These are phyloP conservation scores for Parietichytrium sp. DNA, from an alignment of 108 stramenopile species.

Conservation along the genomic window DNA sequence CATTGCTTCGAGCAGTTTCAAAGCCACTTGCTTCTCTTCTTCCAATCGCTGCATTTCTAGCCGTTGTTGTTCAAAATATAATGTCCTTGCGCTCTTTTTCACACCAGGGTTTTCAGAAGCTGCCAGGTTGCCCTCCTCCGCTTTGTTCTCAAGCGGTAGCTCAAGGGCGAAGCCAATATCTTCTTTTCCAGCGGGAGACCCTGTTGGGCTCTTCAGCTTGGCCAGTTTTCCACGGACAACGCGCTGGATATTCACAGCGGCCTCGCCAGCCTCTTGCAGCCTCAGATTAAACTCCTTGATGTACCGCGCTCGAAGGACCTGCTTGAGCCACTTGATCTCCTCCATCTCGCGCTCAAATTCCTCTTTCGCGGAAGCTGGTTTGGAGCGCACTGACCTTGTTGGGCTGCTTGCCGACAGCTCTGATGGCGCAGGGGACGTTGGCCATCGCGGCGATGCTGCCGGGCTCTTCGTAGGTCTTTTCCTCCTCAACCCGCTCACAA, in stretches of 20 bases:
- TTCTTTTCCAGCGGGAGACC: background rate
- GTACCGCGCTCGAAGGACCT: constrained; percentile 4
- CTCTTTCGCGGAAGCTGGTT: too few species aligned
- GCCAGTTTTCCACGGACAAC: background rate
- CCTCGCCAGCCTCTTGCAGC: background rate
- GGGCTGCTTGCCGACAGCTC: too few species aligned
- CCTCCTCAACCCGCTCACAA: too few species aligned
- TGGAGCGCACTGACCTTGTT: too few species aligned
- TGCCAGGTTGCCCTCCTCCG: background rate
- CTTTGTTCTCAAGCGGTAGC: background rate
- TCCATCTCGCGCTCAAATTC: constrained; percentile 21
- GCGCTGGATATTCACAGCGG: background rate
- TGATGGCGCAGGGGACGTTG: too few species aligned
- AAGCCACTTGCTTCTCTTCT: too few species aligned
- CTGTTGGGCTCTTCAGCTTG: background rate
- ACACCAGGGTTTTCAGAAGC: background rate
- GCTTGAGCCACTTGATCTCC: background rate
- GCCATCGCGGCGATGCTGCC: too few species aligned
- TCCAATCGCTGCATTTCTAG: too few species aligned
- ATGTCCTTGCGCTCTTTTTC: background rate
- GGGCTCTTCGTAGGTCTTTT: too few species aligned
- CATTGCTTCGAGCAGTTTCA: too few species aligned
- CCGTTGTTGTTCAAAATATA: background rate
- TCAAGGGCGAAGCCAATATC: background rate
- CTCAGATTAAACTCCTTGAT: background rate